A percentile compares a stretch with the other conserved stretches of the same genome.
These are phyloP conservation scores for Erythrobasidium yunnanense DNA, from an alignment of 768 basidiomycete species.

Conservation along the genomic window DNA sequence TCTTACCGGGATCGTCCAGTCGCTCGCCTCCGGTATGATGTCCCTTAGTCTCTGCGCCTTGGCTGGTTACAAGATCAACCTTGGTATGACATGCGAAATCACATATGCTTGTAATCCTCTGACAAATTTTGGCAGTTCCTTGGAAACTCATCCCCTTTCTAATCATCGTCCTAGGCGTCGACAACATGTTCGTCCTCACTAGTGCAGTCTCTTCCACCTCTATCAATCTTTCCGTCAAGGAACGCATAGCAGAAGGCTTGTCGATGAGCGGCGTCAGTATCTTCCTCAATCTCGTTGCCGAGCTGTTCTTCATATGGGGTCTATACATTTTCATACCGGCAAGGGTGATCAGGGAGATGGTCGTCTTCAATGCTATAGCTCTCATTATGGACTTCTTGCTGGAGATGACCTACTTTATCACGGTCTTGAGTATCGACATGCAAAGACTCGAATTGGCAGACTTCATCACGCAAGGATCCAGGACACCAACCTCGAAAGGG, in stretches of 20 bases:
- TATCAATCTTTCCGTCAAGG: constrained; percentile 75
- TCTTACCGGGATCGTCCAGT: constrained; percentile 84
- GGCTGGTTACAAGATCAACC: constrained; percentile 72
- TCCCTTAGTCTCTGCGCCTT: constrained; percentile 85
- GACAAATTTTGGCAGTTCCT: constrained; percentile 3
- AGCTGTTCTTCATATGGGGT: constrained; percentile 70
- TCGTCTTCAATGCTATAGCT: constrained; percentile 72
- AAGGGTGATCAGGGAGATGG: constrained; percentile 42
- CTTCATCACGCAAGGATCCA: constrained; percentile 59
- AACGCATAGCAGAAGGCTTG: constrained; percentile 83
- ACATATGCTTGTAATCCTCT: not conserved
- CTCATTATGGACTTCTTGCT: constrained; percentile 95
- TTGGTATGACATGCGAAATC: not conserved
- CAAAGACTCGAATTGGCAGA: constrained; percentile 86
- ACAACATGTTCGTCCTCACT: constrained; percentile 84
- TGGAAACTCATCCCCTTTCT: constrained; percentile 60
- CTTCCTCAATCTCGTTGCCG: constrained; percentile 78
- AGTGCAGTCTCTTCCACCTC: constrained; percentile 75
- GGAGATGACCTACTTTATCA: constrained; percentile 88
- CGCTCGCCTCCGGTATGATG: constrained; percentile 83
- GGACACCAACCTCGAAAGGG: not conserved
- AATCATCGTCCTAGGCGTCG: constrained; percentile 86
- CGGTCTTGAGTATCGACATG: constrained; percentile 88
- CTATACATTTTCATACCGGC: constrained; percentile 53
- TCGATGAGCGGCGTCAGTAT: constrained; percentile 80